Conservation (phyloP, 2,329 filamentous ascomycete genomes). For the Alternaria sp. region DNA sequence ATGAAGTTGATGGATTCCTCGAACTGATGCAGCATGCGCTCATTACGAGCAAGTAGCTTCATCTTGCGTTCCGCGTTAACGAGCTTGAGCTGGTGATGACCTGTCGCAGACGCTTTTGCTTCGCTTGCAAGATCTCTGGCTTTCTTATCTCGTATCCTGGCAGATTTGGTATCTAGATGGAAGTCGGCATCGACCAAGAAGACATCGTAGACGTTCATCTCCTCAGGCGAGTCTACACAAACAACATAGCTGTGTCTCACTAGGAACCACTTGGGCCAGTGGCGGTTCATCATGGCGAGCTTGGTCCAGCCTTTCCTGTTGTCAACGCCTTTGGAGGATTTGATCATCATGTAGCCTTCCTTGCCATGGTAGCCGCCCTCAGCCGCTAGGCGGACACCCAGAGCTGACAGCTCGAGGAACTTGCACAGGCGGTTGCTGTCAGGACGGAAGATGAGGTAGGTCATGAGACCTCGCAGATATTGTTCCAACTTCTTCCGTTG, state of each 20-base stretch:
- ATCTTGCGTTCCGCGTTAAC: conserved; percentile 91
- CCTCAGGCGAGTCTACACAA: conserved; percentile 97
- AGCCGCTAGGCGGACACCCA: conserved; percentile 90
- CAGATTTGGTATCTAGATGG: conserved; percentile 74
- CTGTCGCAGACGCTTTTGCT: conserved; percentile 66
- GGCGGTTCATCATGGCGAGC: conserved; percentile 77
- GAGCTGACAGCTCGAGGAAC: conserved; percentile 90
- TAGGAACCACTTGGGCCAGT: conserved; percentile 95
- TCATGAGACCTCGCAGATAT: conserved; percentile 92
- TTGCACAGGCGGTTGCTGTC: conserved; percentile 96
- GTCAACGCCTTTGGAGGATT: conserved; percentile 87
- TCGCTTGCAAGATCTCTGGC: conserved; percentile 68
- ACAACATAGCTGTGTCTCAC: conserved; percentile 98
- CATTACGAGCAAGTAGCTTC: conserved; percentile 88
- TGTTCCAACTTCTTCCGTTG: conserved; percentile 86
- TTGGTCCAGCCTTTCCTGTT: conserved; percentile 82
- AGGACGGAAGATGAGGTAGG: conserved; percentile 94
- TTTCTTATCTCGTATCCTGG: conserved; percentile 57
- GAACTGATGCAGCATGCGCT: conserved; percentile 87
- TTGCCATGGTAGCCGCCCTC: conserved; percentile 98
- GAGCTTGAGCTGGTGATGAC: conserved; percentile 88
- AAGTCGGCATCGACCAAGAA: conserved; percentile 95
- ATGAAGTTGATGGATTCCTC: conserved; percentile 91
- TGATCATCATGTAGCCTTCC: conserved; percentile 91
- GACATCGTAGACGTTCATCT: conserved; percentile 98